Evolutionary conservation across 225 moss, liverwort and hornwort genomes (phyloP).

Genomic region (Straminergon stramineum): DNA sequence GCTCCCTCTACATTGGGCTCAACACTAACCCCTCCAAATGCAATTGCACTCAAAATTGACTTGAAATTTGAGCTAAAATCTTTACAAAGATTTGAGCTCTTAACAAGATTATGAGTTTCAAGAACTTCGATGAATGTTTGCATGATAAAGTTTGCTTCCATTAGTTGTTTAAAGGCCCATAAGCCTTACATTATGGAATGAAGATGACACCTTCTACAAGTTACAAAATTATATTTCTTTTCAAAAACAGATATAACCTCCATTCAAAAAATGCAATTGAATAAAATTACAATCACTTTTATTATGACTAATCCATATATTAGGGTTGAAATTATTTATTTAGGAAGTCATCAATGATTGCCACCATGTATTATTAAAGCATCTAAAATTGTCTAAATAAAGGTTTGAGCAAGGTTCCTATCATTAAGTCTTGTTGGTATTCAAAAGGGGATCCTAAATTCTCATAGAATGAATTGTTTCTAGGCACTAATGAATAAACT

Average conservation of each 20-base stretch:
- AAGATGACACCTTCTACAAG: background rate
- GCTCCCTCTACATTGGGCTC: too few relatives aligned
- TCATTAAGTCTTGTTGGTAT: rapidly evolving
- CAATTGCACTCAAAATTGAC: background rate
- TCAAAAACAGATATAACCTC: rapidly evolving
- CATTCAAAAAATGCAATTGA: background rate
- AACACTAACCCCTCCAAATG: rapidly evolving
- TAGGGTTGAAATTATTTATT: background rate
- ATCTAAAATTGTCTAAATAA: rapidly evolving
- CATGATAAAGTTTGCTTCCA: background rate
- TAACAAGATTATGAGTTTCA: background rate
- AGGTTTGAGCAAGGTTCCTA: background rate
- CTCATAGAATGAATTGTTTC: background rate
- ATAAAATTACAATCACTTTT: background rate
- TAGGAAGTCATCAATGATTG: background rate
- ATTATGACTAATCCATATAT: too few relatives aligned
- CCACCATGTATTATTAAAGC: rapidly evolving
- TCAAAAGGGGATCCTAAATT: background rate
- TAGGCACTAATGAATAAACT: background rate
- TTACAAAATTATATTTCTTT: too few relatives aligned
- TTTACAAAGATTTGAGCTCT: background rate
- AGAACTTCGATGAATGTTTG: background rate
- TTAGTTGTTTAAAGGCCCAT: background rate
- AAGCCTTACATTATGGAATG: background rate
- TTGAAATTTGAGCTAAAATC: background rate